Base-by-base conservation (phyloP, 306 rosid genomes). In the Spatholobus suberectus region DNA sequence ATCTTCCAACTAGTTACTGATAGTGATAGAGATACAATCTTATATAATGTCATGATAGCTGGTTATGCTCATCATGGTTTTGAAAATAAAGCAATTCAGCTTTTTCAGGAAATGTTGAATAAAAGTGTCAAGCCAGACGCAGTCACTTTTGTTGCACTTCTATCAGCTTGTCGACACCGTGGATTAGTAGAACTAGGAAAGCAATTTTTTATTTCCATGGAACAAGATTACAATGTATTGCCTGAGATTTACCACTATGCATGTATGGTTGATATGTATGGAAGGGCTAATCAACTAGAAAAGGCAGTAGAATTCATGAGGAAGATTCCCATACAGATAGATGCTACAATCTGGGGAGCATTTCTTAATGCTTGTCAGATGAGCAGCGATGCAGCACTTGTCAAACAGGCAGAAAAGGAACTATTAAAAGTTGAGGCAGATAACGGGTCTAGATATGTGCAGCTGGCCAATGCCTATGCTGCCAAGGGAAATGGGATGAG, bases 81-180 rank as follows among this genome's bases (percentile, higher is more conserved):
- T 87, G 90, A 84, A 81, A 71, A 83, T 72, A 82, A 89, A 83
- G 93, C 94, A 26, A 63, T 90, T 70, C 81, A 71, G 69, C 90
- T 89, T 81, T 94, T 89, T 83, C 72, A 83, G 27, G 94, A 92
- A 75, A 89, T 94, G 91, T 77, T 83, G 79, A 86, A 81, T 76
- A 79, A 70, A 67, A 87, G 83, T 54, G 34, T 90, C 73, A 79
- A 52, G 80, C 97, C 97, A 5, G 95, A 92, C 67, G 90, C 77
- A 35, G 87, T 92, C 67, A 90, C 98, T 78, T 90, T 92, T 76
- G 76, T 94, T 32, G 95, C 94, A 21, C 91, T 94, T 82, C 86
- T 94, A 61, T 94, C 97, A 37, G 91, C 91, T 18, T 94, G 98
- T 83, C 88, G 94, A 27, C 97, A 94, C n/a, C n/a, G n/a, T n/a